Evolutionary conservation across 75 land plant species (phyloP), one percentile per base, ranked within the genome.

Genomic region (Larix kaempferi): DNA sequence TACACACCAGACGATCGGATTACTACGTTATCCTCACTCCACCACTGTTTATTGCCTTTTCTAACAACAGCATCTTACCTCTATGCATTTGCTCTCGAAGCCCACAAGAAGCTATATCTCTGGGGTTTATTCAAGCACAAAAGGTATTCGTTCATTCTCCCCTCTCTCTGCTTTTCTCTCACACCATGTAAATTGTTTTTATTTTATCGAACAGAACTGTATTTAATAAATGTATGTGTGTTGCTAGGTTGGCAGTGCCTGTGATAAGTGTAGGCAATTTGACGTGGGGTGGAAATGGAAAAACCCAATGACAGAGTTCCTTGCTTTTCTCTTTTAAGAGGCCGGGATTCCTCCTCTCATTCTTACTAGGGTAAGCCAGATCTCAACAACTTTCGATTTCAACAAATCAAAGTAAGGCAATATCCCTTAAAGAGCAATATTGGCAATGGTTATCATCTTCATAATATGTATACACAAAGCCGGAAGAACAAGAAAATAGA

Each of bases 241-340:
- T 56, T 14, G 73, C 65, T 69, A 98, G 99, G 81, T 80, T 98
- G 89, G 89, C 98, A 0, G 87, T 98, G 35, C 96, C 98, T 17
- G 98, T 98, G 66, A 84, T 98, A 3, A 98, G 99, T 62, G 95
- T 98, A 0, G 99, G 99, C 73, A 98, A 98, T 84, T 65, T 98
- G 80, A 93, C 98, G n/a, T 98, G 99, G 99, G 99, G 99, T 66
- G 99, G 99, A 16, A 98, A 88, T 78, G 99, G 99, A 71, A 98
- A 98, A 81, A 98, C 98, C 99, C 99, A 3, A 94, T 97, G 99
- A 93, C 88, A 14, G 99, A 97, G 80, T 88, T 78, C 80, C 77
- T 95, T 56, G 88, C 98, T 0, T 74, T 61, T 39, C 78, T 49
- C 29, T 84, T 95, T 56, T 83, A 79, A 7, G 74, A 78, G 56